Percentiles rank a stretch among this genome's conserved stretches.
These are phyloP conservation scores for Cladosporium cucumerinum DNA, from an alignment of 2,329 filamentous ascomycete genomes.

Conservation along the genomic window DNA sequence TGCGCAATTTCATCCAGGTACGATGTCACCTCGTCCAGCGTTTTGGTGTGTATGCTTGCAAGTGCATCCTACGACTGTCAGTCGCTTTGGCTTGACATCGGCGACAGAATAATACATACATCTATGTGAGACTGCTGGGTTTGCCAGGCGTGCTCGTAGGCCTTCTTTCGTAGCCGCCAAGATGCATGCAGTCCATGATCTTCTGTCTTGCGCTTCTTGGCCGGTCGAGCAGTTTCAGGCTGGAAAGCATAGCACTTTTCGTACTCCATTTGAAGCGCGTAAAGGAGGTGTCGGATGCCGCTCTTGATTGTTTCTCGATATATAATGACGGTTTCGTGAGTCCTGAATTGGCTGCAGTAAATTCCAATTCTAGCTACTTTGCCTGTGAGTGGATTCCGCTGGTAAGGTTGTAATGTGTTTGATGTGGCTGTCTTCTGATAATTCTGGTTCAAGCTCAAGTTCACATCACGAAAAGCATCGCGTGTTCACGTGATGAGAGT, in stretches of 20 bases:
- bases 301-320: not conserved
- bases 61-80: conserved; percentile 28
- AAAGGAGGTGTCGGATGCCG: not conserved
- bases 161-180: conserved; percentile 51
- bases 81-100: conserved; percentile 37
- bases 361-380: not conserved
- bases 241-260: conserved; percentile 48
- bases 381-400: not conserved
- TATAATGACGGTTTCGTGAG: not conserved
- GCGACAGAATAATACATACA: conserved; percentile 36
- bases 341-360: not conserved
- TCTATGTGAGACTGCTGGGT: conserved; percentile 62
- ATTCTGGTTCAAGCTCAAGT: not conserved
- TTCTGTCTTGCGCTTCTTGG: conserved; percentile 41
- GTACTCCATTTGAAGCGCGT: conserved; percentile 42
- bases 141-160: conserved; percentile 64
- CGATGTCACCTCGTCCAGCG: conserved; percentile 34
- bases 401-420: not conserved
- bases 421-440: not conserved
- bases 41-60: conserved; percentile 24
- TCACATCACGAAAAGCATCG: not conserved
- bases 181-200: conserved; percentile 35
- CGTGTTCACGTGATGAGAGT: not conserved
- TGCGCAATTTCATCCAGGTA: conserved; percentile 19
- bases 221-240: conserved; percentile 36